Evolutionary conservation across 2,329 filamentous ascomycete genomes (phyloP).

Genomic region (Monascus ruber): DNA sequence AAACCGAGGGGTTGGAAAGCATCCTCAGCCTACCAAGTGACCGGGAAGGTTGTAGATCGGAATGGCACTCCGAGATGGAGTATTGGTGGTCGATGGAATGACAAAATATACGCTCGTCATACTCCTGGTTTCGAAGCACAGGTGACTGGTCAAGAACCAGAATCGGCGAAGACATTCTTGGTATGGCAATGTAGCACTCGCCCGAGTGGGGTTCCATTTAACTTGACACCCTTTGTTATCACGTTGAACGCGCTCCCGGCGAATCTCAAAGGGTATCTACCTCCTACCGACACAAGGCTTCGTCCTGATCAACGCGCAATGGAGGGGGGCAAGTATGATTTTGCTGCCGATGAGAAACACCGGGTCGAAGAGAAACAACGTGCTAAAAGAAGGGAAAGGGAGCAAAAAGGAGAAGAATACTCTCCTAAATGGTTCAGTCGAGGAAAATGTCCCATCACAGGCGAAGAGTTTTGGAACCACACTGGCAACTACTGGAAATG

Average conservation of each 20-base stretch:
- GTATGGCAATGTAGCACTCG: constrained; percentile 84
- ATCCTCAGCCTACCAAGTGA: constrained; percentile 76
- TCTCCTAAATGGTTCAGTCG: constrained; percentile 74
- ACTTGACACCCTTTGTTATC: constrained; percentile 89
- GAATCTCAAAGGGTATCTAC: constrained; percentile 62
- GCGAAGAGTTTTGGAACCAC: constrained; percentile 83
- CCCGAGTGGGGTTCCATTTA: constrained; percentile 82
- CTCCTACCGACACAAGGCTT: constrained; percentile 87
- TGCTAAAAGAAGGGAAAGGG: constrained; percentile 58
- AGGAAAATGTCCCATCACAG: constrained; percentile 62
- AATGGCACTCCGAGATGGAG: constrained; percentile 75
- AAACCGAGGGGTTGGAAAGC: constrained; percentile 95
- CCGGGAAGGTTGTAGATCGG: constrained; percentile 71
- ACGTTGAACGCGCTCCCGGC: constrained; percentile 88
- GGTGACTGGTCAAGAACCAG: constrained; percentile 43
- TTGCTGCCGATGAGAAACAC: constrained; percentile 88
- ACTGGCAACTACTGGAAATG: constrained; percentile 78
- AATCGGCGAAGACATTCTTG: constrained; percentile 64
- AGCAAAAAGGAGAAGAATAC: constrained; percentile 71
- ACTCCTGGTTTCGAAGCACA: constrained; percentile 77
- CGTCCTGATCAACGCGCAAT: constrained; percentile 92
- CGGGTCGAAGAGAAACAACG: constrained; percentile 86
- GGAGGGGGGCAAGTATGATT: constrained; percentile 96
- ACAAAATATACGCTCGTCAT: constrained; percentile 85
- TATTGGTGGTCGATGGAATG: constrained; percentile 92